Percentiles rank a stretch among this genome's conserved stretches.
phyloP scores from a whole-genome alignment of 1,284 basidiomycete species.

The Cryptococcus sp. region DNA sequence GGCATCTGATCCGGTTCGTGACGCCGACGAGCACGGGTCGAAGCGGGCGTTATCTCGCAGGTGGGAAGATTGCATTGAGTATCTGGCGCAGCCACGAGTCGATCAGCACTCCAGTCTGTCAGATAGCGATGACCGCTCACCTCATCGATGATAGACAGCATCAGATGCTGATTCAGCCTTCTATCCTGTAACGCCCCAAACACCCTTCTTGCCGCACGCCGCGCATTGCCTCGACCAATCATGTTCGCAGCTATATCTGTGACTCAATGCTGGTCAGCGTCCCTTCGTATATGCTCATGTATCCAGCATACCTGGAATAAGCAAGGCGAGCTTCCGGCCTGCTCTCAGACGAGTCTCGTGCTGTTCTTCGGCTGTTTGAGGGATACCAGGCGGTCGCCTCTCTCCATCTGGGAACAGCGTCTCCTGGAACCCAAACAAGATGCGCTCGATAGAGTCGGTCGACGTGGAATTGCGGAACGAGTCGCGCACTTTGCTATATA shows the following conservation, averaged over 20 bases:
- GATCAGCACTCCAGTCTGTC: no score
- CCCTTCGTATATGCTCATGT: background rate
- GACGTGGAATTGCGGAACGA: slow-evolving; percentile 65
- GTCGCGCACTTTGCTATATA: slow-evolving; percentile 78
- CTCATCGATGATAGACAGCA: slow-evolving; percentile 84
- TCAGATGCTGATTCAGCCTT: slow-evolving; percentile 86
- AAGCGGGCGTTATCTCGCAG: background rate
- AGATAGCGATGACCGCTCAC: slow-evolving; percentile 52
- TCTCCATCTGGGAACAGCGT: slow-evolving; percentile 80
- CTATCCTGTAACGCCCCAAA: slow-evolving; percentile 91
- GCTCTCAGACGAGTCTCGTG: slow-evolving; percentile 77
- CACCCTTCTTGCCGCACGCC: slow-evolving; percentile 82
- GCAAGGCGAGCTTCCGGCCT: slow-evolving; percentile 70
- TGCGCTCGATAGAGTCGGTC: slow-evolving; percentile 67
- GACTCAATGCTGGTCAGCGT: background rate
- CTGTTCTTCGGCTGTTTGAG: slow-evolving; percentile 79
- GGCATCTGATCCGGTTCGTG: no score
- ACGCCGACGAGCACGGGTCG: no score
- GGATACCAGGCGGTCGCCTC: slow-evolving; percentile 62
- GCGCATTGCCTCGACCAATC: slow-evolving; percentile 91
- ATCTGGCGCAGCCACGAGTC: slow-evolving; percentile 9
- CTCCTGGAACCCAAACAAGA: slow-evolving; percentile 68
- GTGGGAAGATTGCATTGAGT: slow-evolving; percentile 23
- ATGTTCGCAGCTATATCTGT: slow-evolving; percentile 90
- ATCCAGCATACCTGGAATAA: slow-evolving; percentile 74